A percentile compares a stretch with the other conserved stretches of the same genome.
Conservation (phyloP, 805 yeast genomes). For the Candida xyloterini region DNA sequence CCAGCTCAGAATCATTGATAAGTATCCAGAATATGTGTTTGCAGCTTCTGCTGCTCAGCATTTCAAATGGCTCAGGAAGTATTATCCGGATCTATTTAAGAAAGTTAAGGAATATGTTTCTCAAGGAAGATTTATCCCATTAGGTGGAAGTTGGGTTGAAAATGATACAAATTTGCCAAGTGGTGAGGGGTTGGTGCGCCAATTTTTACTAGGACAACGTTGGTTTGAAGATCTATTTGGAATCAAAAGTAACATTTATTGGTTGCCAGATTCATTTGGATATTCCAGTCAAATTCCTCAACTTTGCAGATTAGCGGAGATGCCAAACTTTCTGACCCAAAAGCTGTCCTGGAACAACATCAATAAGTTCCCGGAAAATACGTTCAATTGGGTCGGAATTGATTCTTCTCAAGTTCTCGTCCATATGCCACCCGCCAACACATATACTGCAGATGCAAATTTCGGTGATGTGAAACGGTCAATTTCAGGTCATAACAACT, state of each 20-base stretch:
- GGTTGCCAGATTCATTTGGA: conserved; percentile 98
- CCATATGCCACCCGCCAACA: conserved; percentile 98
- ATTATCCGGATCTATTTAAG: conserved; percentile 77
- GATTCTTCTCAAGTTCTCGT: conserved; percentile 92
- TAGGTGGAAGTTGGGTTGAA: conserved; percentile 99
- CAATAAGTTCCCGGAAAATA: conserved; percentile 81
- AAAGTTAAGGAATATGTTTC: conserved; percentile 63
- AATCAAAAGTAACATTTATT: conserved; percentile 66
- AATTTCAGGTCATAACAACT: conserved; percentile 75
- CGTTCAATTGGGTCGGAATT: conserved; percentile 93
- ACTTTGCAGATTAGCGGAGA: conserved; percentile 81
- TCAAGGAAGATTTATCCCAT: conserved; percentile 76
- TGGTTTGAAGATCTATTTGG: conserved; percentile 82
- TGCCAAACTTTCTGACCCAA: conserved; percentile 84
- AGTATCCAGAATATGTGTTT: conserved; percentile 89
- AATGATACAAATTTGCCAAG: conserved; percentile 94
- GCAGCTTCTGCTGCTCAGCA: conserved; percentile 97
- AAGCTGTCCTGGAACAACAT: conserved; percentile 96
- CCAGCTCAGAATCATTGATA: conserved; percentile 77
- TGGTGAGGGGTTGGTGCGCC: conserved; percentile 88
- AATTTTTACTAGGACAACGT: conserved; percentile 86
- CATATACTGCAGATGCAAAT: conserved; percentile 90
- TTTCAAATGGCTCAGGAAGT: conserved; percentile 83
- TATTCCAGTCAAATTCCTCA: conserved; percentile 95
- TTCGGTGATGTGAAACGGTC: conserved; percentile 90